Percentiles rank a stretch among this genome's conserved stretches.
These are phyloP conservation scores for Wilcoxina mikolae DNA, from an alignment of 495 filamentous ascomycete genomes.

Conservation along the genomic window DNA sequence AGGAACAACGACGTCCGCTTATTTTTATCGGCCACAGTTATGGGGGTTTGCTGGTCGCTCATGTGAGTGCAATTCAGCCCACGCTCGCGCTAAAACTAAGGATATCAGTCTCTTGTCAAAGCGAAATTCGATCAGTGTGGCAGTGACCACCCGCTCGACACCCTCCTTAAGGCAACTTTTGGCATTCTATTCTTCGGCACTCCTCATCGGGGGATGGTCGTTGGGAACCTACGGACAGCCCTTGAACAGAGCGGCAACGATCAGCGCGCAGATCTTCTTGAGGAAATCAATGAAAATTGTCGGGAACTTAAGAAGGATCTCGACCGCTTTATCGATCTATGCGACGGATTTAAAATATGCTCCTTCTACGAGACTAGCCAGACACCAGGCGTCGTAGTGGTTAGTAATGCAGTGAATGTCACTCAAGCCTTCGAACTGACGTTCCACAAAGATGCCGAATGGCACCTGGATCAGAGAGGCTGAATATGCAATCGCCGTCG, in stretches of 20 bases:
- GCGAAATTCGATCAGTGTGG: conserved; percentile 4
- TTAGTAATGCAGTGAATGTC: not conserved
- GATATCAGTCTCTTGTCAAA: conserved; percentile 4
- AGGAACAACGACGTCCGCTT: conserved; percentile 5
- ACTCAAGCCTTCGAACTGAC: not conserved
- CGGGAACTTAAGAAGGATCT: not conserved
- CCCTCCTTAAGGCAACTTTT: not conserved
- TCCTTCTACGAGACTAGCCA: conserved; percentile 3
- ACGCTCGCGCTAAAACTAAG: not conserved
- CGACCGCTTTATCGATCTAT: conserved; percentile 2
- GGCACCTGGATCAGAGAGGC: not conserved
- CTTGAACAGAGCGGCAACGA: not conserved
- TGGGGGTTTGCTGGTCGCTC: conserved; percentile 12
- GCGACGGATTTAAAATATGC: not conserved
- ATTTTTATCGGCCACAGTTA: conserved; percentile 15
- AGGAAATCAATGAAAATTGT: not conserved
- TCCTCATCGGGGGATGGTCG: conserved; percentile 5
- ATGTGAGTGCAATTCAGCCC: conserved; percentile 8
- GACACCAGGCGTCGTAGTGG: not conserved
- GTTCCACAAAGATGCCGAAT: not conserved
- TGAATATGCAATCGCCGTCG: not conserved
- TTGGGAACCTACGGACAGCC: conserved; percentile 1
- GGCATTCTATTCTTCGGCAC: conserved; percentile 9
- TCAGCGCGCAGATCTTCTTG: not conserved
- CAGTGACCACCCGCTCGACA: not conserved